These are phyloP conservation scores for Tolypocladium paradoxum DNA, from an alignment of 2,329 filamentous ascomycete genomes.

Conservation along the genomic window DNA sequence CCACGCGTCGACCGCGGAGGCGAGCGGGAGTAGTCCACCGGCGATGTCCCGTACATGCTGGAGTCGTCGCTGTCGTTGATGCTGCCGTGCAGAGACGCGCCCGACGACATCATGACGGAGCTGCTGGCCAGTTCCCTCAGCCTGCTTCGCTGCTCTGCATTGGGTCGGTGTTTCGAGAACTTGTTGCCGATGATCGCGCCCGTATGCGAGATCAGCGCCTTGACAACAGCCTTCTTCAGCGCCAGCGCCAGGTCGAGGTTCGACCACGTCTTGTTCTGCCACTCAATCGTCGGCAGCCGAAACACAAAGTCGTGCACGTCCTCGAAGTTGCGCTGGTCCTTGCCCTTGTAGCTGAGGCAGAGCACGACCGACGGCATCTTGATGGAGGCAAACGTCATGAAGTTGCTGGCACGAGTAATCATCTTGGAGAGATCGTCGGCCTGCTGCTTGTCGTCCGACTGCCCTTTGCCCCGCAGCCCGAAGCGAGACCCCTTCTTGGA, in stretches of 20 bases:
- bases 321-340: conserved; percentile 87
- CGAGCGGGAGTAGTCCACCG: conserved; percentile 48
- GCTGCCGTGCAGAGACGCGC: conserved; percentile 26
- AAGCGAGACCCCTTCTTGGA: conserved; percentile 44
- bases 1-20: conserved; percentile 42
- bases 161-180: conserved; percentile 79
- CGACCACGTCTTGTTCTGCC: conserved; percentile 98
- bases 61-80: conserved; percentile 46
- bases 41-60: conserved; percentile 40
- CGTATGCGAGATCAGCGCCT: conserved; percentile 87
- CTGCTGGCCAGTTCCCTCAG: conserved; percentile 77
- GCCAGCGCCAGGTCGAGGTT: conserved; percentile 89
- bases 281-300: conserved; percentile 85
- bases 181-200: conserved; percentile 98
- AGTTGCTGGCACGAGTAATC: conserved; percentile 89
- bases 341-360: conserved; percentile 93
- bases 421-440: conserved; percentile 93
- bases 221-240: conserved; percentile 88
- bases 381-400: conserved; percentile 94
- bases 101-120: conserved; percentile 47
- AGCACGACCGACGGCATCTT: conserved; percentile 92
- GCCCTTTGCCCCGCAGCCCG: conserved; percentile 39
- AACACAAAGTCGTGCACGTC: conserved; percentile 98
- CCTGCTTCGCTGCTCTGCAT: conserved; percentile 64
- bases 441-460: conserved; percentile 54